These are phyloP conservation scores for Torulaspora quercuum DNA, from an alignment of 805 yeast species.

Conservation along the genomic window DNA sequence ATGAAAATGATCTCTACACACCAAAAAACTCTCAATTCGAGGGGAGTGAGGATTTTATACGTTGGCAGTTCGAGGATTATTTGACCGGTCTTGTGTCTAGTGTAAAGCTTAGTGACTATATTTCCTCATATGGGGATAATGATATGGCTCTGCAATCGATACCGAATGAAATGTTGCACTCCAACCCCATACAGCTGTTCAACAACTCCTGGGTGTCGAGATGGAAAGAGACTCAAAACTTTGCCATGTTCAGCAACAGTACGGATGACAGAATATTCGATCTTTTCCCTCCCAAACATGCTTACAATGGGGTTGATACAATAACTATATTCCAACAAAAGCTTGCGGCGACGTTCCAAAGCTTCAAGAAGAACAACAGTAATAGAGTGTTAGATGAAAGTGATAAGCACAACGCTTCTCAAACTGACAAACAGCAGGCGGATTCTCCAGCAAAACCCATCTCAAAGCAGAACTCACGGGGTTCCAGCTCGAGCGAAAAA, in stretches of 20 bases:
- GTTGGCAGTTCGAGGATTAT: conserved; percentile 89
- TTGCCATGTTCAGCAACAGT: conserved; percentile 46
- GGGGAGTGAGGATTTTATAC: conserved; percentile 84
- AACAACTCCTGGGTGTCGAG: conserved; percentile 44
- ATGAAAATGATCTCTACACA: conserved; percentile 39
- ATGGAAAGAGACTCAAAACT: conserved; percentile 59
- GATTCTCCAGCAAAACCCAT: conserved; percentile 2
- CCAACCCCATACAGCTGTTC: conserved; percentile 42
- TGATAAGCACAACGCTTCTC: conserved; percentile 5
- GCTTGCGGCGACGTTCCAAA: conserved; percentile 34
- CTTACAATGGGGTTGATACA: conserved; percentile 31
- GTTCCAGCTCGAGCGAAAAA: conserved; percentile 1
- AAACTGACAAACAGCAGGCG: conserved; percentile 4
- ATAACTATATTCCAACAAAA: conserved; percentile 31
- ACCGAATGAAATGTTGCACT: conserved; percentile 30
- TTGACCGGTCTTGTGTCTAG: conserved; percentile 69
- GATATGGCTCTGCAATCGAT: conserved; percentile 37
- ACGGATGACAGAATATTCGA: conserved; percentile 73
- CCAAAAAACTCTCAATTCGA: conserved; percentile 47
- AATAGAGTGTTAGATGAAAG: conserved; percentile 5
- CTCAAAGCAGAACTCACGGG: conserved; percentile 5
- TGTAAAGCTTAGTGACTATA: conserved; percentile 63
- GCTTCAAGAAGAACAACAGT: conserved; percentile 25
- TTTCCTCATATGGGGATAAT: conserved; percentile 38
- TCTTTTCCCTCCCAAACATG: conserved; percentile 49